Base-by-base conservation (phyloP, 129 eudicot species). In the Dittrichia graveolens region DNA sequence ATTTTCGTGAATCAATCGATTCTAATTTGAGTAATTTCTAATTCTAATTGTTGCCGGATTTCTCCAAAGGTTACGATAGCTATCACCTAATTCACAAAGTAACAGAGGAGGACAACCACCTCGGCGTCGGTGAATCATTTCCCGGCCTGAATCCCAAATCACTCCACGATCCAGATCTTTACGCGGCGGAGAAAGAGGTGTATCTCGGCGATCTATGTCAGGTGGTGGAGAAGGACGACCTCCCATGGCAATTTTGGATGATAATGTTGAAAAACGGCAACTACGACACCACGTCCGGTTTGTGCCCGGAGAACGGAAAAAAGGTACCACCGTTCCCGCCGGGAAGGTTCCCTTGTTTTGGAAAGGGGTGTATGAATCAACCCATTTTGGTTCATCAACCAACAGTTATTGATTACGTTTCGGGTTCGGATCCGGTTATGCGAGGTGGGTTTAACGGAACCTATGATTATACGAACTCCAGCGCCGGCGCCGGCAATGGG, bases 221-320 rank as follows among this genome's bases (percentile, higher is more conserved):
- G 74, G 90, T 86, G 2, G 47, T 47, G 12, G 87, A 82, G 6
- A 61, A 61, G 58, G 10, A 11, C 42, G 82, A 83, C 53, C 74
- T 39, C 16, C 90, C 96, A 40, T 89, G 90, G 90, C 90, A 86
- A 13, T 89, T 86, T 67, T 89, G 92, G 92, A 89, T 84, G 92
- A 48, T 89, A 8, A 89, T 89, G 96, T 64, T 89, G 16, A 89
- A 89, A 72, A 89, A 84, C 35, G 96, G 96, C 35, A 89, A 89
- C 54, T 86, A 86, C 42, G 92, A 89, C 87, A 80, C 92, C 12
- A 61, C 60, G 8, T 86, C 96, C 3, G 90, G 77, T 11, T 71
- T 83, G 0, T 89, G 96, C 68, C 96, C 92, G 5, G 82, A 84
- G 6, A 84, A 89, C 34, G 96, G 96, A 7, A 89, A 83, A 47